These are phyloP conservation scores for Trichoderma arundinaceum DNA, from an alignment of 2,329 filamentous ascomycete genomes.

Conservation along the genomic window DNA sequence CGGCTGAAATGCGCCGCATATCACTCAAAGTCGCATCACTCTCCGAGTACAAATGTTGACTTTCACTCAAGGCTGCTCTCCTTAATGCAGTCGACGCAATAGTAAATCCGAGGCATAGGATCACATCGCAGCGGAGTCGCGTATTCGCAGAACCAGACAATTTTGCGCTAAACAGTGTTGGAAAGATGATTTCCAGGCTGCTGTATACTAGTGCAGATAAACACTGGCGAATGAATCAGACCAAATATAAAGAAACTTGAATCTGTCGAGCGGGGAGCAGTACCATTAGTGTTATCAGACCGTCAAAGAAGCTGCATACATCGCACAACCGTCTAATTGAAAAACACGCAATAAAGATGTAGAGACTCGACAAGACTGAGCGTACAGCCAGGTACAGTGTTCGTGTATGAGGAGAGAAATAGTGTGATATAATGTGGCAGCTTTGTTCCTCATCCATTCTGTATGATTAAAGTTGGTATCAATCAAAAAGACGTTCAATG, in stretches of 20 bases:
- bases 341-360: background rate
- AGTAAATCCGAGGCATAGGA: slow-evolving; percentile 7
- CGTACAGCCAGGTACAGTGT: background rate
- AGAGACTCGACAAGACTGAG: background rate
- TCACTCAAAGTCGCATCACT: slow-evolving; percentile 1
- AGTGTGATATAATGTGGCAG: background rate
- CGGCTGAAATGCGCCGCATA: background rate
- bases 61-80: background rate
- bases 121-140: slow-evolving; percentile 1
- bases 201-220: background rate
- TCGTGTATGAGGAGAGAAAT: background rate
- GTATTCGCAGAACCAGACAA: background rate
- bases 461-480: background rate
- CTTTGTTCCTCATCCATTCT: background rate
- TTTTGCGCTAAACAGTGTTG: background rate
- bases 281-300: slow-evolving; percentile 6
- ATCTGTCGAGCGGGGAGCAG: no score
- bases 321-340: background rate
- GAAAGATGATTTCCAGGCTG: background rate
- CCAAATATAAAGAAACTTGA: rapidly evolving
- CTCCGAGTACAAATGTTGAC: slow-evolving; percentile 1
- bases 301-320: background rate
- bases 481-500: background rate
- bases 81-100: background rate
- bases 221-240: background rate